These are phyloP conservation scores for Evansstolkia leycettana DNA, from an alignment of 495 filamentous ascomycete genomes.

Conservation along the genomic window DNA sequence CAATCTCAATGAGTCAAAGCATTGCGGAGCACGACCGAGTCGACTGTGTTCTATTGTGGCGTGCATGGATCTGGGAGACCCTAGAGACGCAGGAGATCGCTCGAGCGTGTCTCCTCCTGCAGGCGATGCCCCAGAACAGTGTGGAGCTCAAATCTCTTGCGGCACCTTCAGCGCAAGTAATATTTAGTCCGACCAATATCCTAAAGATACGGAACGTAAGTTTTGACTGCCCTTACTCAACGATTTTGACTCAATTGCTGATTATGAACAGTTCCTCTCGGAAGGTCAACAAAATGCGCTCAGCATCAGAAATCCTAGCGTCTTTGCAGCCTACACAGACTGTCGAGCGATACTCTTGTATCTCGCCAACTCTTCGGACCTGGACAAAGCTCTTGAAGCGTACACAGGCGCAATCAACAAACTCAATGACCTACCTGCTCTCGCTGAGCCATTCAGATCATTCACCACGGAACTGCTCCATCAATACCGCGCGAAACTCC, in stretches of 20 bases:
- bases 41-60: slow-evolving; percentile 49
- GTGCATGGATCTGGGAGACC: slow-evolving; percentile 60
- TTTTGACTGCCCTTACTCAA: slow-evolving; percentile 1
- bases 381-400: slow-evolving; percentile 30
- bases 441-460: slow-evolving; percentile 19
- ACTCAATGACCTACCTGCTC: slow-evolving; percentile 20
- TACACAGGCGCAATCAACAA: slow-evolving; percentile 35
- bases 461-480: slow-evolving; percentile 42
- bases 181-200: slow-evolving; percentile 26
- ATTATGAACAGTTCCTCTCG: slow-evolving; percentile 35
- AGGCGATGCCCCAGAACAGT: slow-evolving; percentile 24
- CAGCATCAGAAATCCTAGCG: slow-evolving; percentile 26
- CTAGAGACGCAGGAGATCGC: slow-evolving; percentile 35
- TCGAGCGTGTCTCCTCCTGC: slow-evolving; percentile 35
- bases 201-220: slow-evolving; percentile 43
- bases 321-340: slow-evolving; percentile 44
- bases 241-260: slow-evolving; percentile 1
- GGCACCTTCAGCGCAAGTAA: slow-evolving; percentile 6
- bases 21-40: slow-evolving; percentile 23
- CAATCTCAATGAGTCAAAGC: slow-evolving; percentile 42
- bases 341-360: slow-evolving; percentile 54
- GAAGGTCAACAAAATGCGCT: slow-evolving; percentile 44
- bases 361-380: slow-evolving; percentile 26
- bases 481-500: slow-evolving; percentile 53
- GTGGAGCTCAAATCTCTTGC: slow-evolving; percentile 12